Conservation (phyloP, 2,329 filamentous ascomycete genomes). For the Claviceps quebecensis region DNA sequence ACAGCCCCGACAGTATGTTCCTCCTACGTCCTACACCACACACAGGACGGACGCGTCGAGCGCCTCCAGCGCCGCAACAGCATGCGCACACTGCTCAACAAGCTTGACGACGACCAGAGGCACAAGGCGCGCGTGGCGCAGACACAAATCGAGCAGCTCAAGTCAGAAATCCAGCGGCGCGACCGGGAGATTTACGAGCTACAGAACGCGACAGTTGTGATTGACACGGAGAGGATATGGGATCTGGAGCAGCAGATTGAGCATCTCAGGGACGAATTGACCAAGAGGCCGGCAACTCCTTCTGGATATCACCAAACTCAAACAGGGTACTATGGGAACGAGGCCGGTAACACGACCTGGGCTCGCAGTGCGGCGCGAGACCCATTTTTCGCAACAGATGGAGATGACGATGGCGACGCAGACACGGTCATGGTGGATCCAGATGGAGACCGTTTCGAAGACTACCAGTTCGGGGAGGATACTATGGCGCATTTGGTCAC, state of each 20-base stretch:
- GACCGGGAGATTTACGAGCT: conserved; percentile 40
- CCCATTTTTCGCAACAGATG: background rate
- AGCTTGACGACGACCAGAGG: conserved; percentile 32
- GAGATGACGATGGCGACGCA: background rate
- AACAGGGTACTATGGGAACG: background rate
- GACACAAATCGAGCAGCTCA: conserved; percentile 35
- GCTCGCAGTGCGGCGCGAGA: background rate
- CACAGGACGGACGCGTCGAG: conserved; percentile 42
- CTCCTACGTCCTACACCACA: conserved; percentile 32
- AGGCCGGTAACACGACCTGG: conserved; percentile 5
- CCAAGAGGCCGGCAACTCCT: conserved; percentile 9
- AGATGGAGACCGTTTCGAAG: conserved; percentile 13
- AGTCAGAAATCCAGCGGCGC: conserved; percentile 31
- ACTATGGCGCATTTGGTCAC: conserved; percentile 36
- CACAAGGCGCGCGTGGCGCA: conserved; percentile 23
- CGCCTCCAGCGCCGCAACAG: conserved; percentile 38
- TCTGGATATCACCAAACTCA: too few species aligned
- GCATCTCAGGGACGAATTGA: conserved; percentile 20
- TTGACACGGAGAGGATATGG: conserved; percentile 33
- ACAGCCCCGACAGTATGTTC: background rate
- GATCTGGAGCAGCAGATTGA: conserved; percentile 26
- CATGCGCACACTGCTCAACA: conserved; percentile 44
- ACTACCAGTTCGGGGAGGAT: conserved; percentile 33
- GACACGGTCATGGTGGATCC: conserved; percentile 24
- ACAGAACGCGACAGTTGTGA: conserved; percentile 33